Evolutionary conservation across 306 rosid species (phyloP), one percentile per base, ranked within the genome.

Genomic region (Medicago ruthenica): DNA sequence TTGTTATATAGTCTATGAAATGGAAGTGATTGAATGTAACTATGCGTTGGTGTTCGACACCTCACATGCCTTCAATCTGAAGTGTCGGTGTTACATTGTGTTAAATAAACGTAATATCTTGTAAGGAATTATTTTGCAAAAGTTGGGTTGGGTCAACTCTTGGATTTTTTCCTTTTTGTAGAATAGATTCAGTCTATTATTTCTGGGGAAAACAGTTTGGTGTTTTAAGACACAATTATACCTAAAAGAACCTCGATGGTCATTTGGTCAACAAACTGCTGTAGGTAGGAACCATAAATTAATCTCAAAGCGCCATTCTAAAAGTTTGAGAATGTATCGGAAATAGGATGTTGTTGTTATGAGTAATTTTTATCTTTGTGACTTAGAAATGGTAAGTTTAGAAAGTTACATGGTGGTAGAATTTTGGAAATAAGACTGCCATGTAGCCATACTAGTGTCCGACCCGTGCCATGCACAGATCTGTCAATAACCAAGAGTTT

Each of bases 381-480:
- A 50, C 20, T 36, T 63, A 22, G 79, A 76, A 36, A 47, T 57
- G 61, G 24, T 7, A 18, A 41, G 70, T 45, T 72, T 11, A 24
- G 54, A 50, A 50, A 64, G 73, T 42, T 76, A 12, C 22, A 45
- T 65, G 15, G 31, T 67, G 18, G 83, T 74, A 7, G 21, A 15
- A 40, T 54, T 18, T 21, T 11, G 7, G 36, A 31, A 57, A 36
- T 59, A 24, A 73, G 72, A 24, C 17, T n/a, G 66, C 8, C 62
- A 20, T 73, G 24, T 50, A 39, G 44, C 47, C 47, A 24, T 73
- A n/a, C n/a, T n/a, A n/a, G n/a, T n/a, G n/a, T n/a, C n/a, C n/a
- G n/a, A n/a, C n/a, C n/a, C n/a, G n/a, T n/a, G n/a, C n/a, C n/a
- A n/a, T n/a, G n/a, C n/a, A n/a, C n/a, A n/a, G n/a, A n/a, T n/a